Conservation (phyloP, 2,329 filamentous ascomycete species). For the Ophiostoma triangulosporum region DNA sequence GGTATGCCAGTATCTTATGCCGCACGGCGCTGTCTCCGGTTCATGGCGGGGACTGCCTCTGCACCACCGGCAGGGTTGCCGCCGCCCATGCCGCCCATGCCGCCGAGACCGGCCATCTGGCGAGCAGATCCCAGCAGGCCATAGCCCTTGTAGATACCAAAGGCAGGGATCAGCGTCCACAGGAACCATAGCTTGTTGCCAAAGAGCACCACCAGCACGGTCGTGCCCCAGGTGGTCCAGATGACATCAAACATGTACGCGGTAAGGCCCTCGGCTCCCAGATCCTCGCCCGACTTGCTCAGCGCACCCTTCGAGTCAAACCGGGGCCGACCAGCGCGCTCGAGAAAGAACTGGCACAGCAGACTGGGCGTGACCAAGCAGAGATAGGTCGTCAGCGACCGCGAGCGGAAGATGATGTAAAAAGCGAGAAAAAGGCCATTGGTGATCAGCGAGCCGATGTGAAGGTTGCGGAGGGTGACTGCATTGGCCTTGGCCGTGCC, state of each 20-base stretch:
- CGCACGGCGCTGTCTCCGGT: conserved; percentile 41
- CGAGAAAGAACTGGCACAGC: conserved; percentile 72
- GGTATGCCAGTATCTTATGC: conserved; percentile 22
- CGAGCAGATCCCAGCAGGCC: conserved; percentile 40
- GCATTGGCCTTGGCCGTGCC: conserved; percentile 65
- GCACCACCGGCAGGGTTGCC: conserved; percentile 20
- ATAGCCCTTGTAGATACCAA: conserved; percentile 39
- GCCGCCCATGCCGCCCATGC: conserved; percentile 20
- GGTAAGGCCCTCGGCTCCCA: conserved; percentile 75
- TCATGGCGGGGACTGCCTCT: conserved; percentile 24
- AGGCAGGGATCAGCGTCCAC: conserved; percentile 42
- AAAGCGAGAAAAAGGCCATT: conserved; percentile 64
- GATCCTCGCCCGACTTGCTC: conserved; percentile 69
- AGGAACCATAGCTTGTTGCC: conserved; percentile 62
- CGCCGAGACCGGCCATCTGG: conserved; percentile 36
- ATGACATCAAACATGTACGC: conserved; percentile 97
- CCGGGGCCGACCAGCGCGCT: conserved; percentile 67
- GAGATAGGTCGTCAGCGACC: conserved; percentile 54
- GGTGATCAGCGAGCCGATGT: conserved; percentile 58
- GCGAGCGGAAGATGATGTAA: conserved; percentile 51
- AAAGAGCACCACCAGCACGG: conserved; percentile 57
- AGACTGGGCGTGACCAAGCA: conserved; percentile 62
- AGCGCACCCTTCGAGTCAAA: conserved; percentile 54
- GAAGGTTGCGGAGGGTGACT: conserved; percentile 64
- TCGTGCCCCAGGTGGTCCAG: conserved; percentile 81